Conservation (phyloP, 495 filamentous ascomycete species). For the Lophiotrema nucula region DNA sequence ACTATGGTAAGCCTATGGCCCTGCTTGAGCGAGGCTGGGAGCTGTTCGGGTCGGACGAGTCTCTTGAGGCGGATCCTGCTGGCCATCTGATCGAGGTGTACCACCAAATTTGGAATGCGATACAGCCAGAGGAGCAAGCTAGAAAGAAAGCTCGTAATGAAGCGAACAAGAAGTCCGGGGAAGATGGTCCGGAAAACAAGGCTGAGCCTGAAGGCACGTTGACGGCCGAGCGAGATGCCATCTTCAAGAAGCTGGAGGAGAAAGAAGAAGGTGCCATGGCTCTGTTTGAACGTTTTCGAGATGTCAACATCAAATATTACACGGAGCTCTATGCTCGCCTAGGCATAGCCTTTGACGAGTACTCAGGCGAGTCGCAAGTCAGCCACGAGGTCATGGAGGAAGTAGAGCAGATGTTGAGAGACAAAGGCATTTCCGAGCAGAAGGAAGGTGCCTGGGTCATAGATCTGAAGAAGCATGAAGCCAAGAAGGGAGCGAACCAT, state of each 20-base stretch:
- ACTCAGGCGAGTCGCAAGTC: slow-evolving; percentile 31
- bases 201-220: slow-evolving; percentile 18
- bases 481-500: slow-evolving; percentile 56
- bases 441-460: slow-evolving; percentile 16
- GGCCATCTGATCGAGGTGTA: slow-evolving; percentile 66
- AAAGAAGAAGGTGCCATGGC: slow-evolving; percentile 15
- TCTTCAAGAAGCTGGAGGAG: slow-evolving; percentile 24
- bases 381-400: slow-evolving; percentile 56
- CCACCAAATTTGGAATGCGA: slow-evolving; percentile 49
- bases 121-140: slow-evolving; percentile 18
- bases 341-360: slow-evolving; percentile 23
- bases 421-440: slow-evolving; percentile 23
- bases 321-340: slow-evolving; percentile 16
- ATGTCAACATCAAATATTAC: slow-evolving; percentile 20
- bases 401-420: slow-evolving; percentile 46
- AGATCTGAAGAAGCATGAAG: slow-evolving; percentile 39
- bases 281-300: slow-evolving; percentile 21
- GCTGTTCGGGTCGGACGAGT: slow-evolving; percentile 59
- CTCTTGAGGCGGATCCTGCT: slow-evolving; percentile 57
- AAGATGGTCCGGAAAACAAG: slow-evolving; percentile 4
- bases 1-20: slow-evolving; percentile 69
- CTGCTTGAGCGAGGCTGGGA: slow-evolving; percentile 60
- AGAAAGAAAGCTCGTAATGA: slow-evolving; percentile 20
- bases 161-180: not conserved
- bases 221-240: slow-evolving; percentile 21